These are phyloP conservation scores for Xylaria acuta DNA, from an alignment of 495 filamentous ascomycete species.

Conservation along the genomic window DNA sequence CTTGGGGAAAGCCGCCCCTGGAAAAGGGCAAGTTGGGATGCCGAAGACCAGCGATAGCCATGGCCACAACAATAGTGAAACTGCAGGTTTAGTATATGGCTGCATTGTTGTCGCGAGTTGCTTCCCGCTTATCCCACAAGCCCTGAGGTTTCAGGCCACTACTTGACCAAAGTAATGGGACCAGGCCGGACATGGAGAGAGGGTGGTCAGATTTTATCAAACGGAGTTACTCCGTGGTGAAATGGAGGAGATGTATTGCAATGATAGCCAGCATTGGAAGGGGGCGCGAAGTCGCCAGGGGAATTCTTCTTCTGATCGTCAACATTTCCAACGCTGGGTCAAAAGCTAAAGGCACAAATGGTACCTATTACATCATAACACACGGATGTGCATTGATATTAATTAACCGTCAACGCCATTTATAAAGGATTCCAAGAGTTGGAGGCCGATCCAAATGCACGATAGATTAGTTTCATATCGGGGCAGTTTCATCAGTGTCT, in stretches of 20 bases:
- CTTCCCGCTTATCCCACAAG: not conserved
- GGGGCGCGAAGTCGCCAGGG: not conserved
- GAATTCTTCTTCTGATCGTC: conserved; percentile 1
- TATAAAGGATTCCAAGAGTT: not conserved
- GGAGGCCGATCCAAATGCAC: conserved; percentile 6
- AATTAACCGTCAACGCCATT: not conserved
- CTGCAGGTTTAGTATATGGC: not conserved
- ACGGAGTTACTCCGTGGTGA: not conserved
- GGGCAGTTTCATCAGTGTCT: not conserved
- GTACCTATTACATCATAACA: conserved; percentile 2
- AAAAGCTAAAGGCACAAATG: not conserved
- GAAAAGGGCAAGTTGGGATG: conserved; percentile 54
- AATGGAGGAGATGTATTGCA: not conserved
- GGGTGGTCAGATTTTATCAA: not conserved
- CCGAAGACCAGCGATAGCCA: conserved; percentile 20
- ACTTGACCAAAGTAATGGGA: not conserved
- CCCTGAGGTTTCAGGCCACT: not conserved
- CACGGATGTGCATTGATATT: not conserved
- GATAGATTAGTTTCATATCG: not conserved
- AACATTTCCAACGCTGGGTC: not conserved
- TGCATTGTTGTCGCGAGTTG: not conserved
- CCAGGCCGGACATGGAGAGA: not conserved
- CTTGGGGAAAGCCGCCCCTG: conserved; percentile 56
- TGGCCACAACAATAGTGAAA: not conserved
- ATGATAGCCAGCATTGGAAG: not conserved